Evolutionary conservation across 345 rosid genomes (phyloP).

Genomic region (Noccaea caerulescens): DNA sequence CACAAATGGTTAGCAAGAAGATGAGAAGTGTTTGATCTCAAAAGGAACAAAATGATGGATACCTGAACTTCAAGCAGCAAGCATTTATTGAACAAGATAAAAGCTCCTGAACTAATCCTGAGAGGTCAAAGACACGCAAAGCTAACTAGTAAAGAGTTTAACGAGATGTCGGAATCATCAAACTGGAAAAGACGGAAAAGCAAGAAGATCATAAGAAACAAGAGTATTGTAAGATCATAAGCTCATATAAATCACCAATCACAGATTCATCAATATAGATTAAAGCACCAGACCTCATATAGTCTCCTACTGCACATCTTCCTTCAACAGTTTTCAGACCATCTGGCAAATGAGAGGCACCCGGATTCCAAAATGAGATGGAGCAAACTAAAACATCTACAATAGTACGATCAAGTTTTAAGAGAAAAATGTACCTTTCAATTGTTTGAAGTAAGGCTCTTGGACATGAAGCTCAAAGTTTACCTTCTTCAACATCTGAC

Average conservation of each 20-base stretch:
- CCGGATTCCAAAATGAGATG: neutral
- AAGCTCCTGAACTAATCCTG: slow-evolving; percentile 63
- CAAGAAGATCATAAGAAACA: slow-evolving; percentile 5
- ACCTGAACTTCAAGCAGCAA: slow-evolving; percentile 81
- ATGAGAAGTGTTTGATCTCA: slow-evolving; percentile 1
- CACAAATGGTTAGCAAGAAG: slow-evolving; percentile 2
- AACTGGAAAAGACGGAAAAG: neutral
- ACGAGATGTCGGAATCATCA: neutral
- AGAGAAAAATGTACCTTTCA: slow-evolving; percentile 52
- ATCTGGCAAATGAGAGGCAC: slow-evolving; percentile 50
- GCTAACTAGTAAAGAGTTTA: neutral
- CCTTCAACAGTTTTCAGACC: slow-evolving; percentile 80
- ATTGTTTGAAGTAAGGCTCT: slow-evolving; percentile 70
- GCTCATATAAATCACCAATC: neutral
- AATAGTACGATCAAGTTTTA: neutral
- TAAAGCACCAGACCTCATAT: slow-evolving; percentile 50
- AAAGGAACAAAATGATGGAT: slow-evolving; percentile 1
- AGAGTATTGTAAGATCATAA: neutral
- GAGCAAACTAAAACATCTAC: neutral
- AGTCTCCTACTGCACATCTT: slow-evolving; percentile 76
- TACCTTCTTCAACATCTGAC: slow-evolving; percentile 58
- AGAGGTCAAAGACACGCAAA: slow-evolving; percentile 31
- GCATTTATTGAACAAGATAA: slow-evolving; percentile 66
- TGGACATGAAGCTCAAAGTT: slow-evolving; percentile 74
- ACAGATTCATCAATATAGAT: slow-evolving; percentile 9